Evolutionary conservation across 371 early-diverging fungal genomes (phyloP).

Genomic region (Actinomucor elegans): DNA sequence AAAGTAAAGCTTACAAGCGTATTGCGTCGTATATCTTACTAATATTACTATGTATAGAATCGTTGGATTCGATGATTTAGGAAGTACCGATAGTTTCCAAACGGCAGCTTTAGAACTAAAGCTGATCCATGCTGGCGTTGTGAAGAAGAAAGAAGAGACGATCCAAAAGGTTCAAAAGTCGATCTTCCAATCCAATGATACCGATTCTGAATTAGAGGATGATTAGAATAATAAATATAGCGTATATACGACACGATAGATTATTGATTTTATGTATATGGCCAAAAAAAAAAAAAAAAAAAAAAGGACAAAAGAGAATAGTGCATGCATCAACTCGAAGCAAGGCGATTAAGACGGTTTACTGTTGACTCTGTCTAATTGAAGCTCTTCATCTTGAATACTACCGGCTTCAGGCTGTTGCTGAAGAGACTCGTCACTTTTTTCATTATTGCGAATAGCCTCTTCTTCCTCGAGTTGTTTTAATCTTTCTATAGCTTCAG

Average conservation of each 20-base stretch:
- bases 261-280: not conserved
- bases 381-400: not conserved
- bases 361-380: no score
- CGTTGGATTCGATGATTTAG: slow-evolving; percentile 95
- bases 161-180: slow-evolving; percentile 18
- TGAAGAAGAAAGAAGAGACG: slow-evolving; percentile 25
- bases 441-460: slow-evolving; percentile 1
- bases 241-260: no score
- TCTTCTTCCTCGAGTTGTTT: slow-evolving; percentile 1
- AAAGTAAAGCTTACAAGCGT: no score
- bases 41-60: slow-evolving; percentile 51
- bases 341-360: no score
- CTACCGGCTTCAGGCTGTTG: not conserved
- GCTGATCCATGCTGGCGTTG: slow-evolving; percentile 58
- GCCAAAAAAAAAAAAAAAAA: not conserved
- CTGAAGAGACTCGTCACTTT: not conserved
- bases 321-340: no score
- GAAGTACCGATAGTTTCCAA: slow-evolving; percentile 83
- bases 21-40: no score
- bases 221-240: slow-evolving; percentile 1
- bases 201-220: slow-evolving; percentile 33
- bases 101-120: slow-evolving; percentile 80
- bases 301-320: not conserved
- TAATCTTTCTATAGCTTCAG: slow-evolving; percentile 16
- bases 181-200: slow-evolving; percentile 40